phyloP scores from a whole-genome alignment of 2,329 filamentous ascomycete species.

The Colletotrichum paranaense region DNA sequence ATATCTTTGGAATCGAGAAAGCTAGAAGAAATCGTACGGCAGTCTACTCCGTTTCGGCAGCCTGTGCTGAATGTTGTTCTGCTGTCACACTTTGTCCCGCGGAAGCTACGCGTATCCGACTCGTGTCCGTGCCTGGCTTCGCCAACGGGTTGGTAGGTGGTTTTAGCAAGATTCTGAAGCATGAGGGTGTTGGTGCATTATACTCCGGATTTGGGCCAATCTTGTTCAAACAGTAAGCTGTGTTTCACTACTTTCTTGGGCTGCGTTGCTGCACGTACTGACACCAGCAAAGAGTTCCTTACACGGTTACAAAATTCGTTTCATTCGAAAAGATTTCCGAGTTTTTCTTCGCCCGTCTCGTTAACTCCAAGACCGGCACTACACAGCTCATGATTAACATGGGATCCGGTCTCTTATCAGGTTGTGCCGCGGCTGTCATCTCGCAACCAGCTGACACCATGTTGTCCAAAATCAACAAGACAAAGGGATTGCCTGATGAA shows the following conservation, averaged over 20 bases:
- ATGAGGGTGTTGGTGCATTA: slow-evolving; percentile 86
- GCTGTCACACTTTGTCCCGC: slow-evolving; percentile 90
- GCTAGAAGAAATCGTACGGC: slow-evolving; percentile 82
- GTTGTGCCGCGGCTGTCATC: slow-evolving; percentile 87
- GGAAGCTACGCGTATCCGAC: slow-evolving; percentile 92
- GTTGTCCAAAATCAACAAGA: slow-evolving; percentile 97
- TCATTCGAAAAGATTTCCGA: slow-evolving; percentile 91
- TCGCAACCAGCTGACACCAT: slow-evolving; percentile 94
- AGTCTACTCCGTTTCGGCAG: slow-evolving; percentile 80
- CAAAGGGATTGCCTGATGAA: slow-evolving; percentile 86
- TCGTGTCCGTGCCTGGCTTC: slow-evolving; percentile 88
- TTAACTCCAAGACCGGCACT: slow-evolving; percentile 75
- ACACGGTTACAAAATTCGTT: slow-evolving; percentile 96
- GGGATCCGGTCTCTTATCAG: slow-evolving; percentile 60
- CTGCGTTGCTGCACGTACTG: not conserved
- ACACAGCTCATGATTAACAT: slow-evolving; percentile 85
- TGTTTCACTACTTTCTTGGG: slow-evolving; percentile 22
- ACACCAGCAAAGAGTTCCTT: slow-evolving; percentile 74
- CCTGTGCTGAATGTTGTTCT: slow-evolving; percentile 74
- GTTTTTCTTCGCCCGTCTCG: slow-evolving; percentile 72
- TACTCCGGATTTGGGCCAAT: slow-evolving; percentile 93
- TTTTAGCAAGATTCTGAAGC: slow-evolving; percentile 84
- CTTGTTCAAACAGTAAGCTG: slow-evolving; percentile 79
- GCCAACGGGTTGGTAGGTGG: slow-evolving; percentile 82
- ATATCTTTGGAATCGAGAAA: slow-evolving; percentile 79